Base-by-base conservation (phyloP, 2,329 filamentous ascomycete species). In the Fusarium ramigenum region DNA sequence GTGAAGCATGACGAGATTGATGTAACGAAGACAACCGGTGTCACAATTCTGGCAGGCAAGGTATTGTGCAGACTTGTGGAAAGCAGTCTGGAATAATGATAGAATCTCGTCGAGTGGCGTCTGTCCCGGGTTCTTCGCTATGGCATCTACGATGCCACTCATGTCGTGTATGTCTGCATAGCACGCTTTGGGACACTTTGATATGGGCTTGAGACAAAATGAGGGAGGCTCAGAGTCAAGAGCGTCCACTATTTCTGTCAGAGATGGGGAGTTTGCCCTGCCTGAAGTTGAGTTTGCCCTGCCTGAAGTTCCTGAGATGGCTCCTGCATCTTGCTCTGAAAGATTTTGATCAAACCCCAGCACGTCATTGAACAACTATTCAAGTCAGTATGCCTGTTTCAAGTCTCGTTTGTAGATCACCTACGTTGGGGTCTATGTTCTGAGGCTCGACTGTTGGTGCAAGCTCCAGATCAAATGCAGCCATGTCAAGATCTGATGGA, bases 1-100 rank as follows among this genome's bases (percentile, higher is more conserved):
- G 21, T 69, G 66, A 18, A 69, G 66, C 34, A 69, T 49, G 8
- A 65, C 63, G 5, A 69, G 63, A 9, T 69, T 56, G 18, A 69
- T 61, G 3, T 67, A 23, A 5, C 66, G 39, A 23, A 59, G 49
- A 12, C 66, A 69, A 1, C 63, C 66, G 0, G 66, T 59, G 16
- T 69, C 66, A 11, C 66, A 69, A 18, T 62, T 46, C 9, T 52
- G 32, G 6, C 66, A 69, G 2, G 36, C 19, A 4, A 69, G 36
- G 15, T 69, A 69, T 4, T 57, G 49, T 44, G 47, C 50, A 18
- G 63, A 46, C 21, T 46, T 18, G 21, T 57, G 43, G 5, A 23
- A 62, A 4, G 37, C 32, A 5, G 19, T 44, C 15, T 67, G 66
- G 3, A 69, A 23, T 0, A 69, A 28, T 4, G 36, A 36, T 6